Evolutionary conservation across 352 stramenopile species (phyloP), one percentile per base, ranked within the genome.

Genomic region (Hyaloperonospora arabidopsidis): DNA sequence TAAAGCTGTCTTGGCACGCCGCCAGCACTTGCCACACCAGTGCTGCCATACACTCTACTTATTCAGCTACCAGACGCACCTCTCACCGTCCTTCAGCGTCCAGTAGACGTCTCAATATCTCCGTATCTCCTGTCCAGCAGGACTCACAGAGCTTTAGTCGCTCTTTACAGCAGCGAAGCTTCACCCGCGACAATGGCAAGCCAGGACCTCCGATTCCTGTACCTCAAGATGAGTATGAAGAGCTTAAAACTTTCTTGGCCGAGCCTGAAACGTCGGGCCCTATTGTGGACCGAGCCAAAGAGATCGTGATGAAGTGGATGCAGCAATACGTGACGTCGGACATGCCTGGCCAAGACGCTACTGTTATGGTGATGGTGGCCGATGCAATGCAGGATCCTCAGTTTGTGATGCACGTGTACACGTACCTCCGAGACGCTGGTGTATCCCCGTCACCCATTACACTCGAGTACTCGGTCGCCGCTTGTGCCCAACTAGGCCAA

Each of bases 351-450:
- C 74, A 86, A 56, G 80, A 90, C 32, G 75, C 79, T 13, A 83
- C 77, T 14, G 77, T 90, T 15, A 84, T 90, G 74, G 73, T 79
- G 55, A 90, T 90, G 79, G 72, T 88, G 18, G 76, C 77, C 0
- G 67, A 87, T 47, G 75, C 74, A 8, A 69, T 82, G 55, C 46
- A 84, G 25, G 70, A 87, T 58, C 56, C 54, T 13, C 39, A 59
- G 23, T 85, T 88, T 35, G 72, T 85, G 2, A 51, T 86, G 36
- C 49, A 76, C 18, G 77, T 88, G 46, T 90, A 90, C 55, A 57
- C 56, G 53, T 69, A 64, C 51, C 58, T 87, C 17, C 72, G 79
- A 1, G 62, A 78, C n/a, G 72, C 64, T 11, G 59, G 65, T 25
- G 79, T 90, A 23, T 64, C 71, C 3, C 75, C 77, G 38, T 88